phyloP scores from a whole-genome alignment of 2,329 filamentous ascomycete species.

The Scedosporium boydii region DNA sequence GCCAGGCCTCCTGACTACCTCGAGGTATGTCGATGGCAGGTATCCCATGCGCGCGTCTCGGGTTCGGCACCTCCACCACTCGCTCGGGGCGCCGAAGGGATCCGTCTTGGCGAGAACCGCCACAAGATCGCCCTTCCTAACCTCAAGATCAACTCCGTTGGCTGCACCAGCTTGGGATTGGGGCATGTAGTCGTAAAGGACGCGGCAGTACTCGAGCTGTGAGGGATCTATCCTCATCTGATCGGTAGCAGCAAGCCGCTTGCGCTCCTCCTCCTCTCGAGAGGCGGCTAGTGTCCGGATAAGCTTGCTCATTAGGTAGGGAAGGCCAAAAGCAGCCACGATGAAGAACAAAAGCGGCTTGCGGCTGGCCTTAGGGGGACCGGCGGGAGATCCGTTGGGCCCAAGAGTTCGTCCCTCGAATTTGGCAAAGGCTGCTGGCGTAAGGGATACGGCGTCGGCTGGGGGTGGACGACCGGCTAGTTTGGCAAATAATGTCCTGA shows the following conservation, averaged over 20 bases:
- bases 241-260: slow-evolving; percentile 36
- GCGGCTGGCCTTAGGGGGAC: slow-evolving; percentile 66
- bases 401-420: slow-evolving; percentile 62
- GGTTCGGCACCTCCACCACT: slow-evolving; percentile 95
- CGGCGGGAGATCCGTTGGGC: slow-evolving; percentile 42
- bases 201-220: slow-evolving; percentile 93
- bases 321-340: slow-evolving; percentile 85
- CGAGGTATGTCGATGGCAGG: slow-evolving; percentile 81
- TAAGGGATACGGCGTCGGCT: slow-evolving; percentile 77
- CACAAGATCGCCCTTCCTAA: slow-evolving; percentile 91
- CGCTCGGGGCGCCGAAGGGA: slow-evolving; percentile 80
- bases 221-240: slow-evolving; percentile 63
- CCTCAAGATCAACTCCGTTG: slow-evolving; percentile 75
- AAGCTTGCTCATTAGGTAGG: slow-evolving; percentile 94
- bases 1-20: slow-evolving; percentile 53
- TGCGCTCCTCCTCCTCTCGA: slow-evolving; percentile 73
- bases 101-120: slow-evolving; percentile 90
- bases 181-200: slow-evolving; percentile 88
- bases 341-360: slow-evolving; percentile 97
- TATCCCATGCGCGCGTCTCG: slow-evolving; percentile 87
- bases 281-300: slow-evolving; percentile 76
- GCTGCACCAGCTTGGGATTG: slow-evolving; percentile 47
- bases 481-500: slow-evolving; percentile 83
- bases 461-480: slow-evolving; percentile 85
- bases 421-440: slow-evolving; percentile 79